Percentiles rank a stretch among this genome's conserved stretches.
Evolutionary conservation across 2,329 filamentous ascomycete species (phyloP).

Genomic region (Blastomyces percursus): DNA sequence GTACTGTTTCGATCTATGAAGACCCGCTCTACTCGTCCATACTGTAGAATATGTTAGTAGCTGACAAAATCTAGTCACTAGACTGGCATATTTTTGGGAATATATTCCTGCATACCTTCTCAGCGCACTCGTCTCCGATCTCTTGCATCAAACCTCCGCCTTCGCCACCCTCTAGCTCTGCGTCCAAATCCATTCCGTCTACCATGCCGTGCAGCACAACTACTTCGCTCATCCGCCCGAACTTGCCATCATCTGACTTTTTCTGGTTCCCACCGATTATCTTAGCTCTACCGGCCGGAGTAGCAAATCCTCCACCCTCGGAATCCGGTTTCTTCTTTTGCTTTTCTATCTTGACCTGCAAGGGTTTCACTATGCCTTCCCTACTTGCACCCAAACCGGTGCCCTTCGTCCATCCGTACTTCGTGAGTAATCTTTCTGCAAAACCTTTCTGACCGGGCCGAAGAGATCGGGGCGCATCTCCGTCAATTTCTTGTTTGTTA

Average conservation of each 20-base stretch:
- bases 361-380: conserved; percentile 71
- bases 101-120: conserved; percentile 45
- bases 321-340: conserved; percentile 66
- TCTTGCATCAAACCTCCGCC: conserved; percentile 67
- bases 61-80: conserved; percentile 4
- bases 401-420: conserved; percentile 88
- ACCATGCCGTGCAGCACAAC: conserved; percentile 78
- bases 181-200: conserved; percentile 66
- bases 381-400: conserved; percentile 73
- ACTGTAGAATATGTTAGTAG: conserved; percentile 39
- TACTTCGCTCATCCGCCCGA: conserved; percentile 68
- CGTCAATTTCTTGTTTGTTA: conserved; percentile 24
- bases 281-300: conserved; percentile 58
- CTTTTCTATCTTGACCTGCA: conserved; percentile 78
- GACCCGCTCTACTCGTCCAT: conserved; percentile 71
- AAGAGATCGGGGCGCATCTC: conserved; percentile 43
- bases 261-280: conserved; percentile 68
- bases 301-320: conserved; percentile 66
- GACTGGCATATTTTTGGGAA: neutral
- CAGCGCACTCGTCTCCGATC: conserved; percentile 85
- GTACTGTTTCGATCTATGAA: conserved; percentile 55
- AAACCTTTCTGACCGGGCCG: conserved; percentile 75
- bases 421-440: conserved; percentile 77
- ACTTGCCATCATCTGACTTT: conserved; percentile 42
- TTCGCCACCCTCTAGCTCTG: conserved; percentile 57